These are phyloP conservation scores for Nasturtium officinale DNA, from an alignment of 345 rosid species.

Conservation along the genomic window DNA sequence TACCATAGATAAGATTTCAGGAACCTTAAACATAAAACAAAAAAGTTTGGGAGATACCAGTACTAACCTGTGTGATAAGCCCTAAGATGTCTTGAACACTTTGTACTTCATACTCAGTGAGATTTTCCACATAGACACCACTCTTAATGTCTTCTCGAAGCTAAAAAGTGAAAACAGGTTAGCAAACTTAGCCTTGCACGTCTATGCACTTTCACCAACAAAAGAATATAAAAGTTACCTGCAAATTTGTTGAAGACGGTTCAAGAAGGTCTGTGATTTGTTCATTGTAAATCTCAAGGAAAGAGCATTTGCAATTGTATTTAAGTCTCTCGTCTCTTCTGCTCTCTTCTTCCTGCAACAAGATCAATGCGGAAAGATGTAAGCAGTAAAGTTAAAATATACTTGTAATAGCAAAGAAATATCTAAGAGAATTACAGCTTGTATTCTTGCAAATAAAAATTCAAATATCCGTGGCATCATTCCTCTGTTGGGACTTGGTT, in stretches of 20 bases:
- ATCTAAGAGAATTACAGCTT: slow-evolving; percentile 62
- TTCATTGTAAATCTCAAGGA: slow-evolving; percentile 94
- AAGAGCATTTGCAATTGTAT: slow-evolving; percentile 95
- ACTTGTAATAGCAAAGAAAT: background rate
- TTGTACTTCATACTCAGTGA: slow-evolving; percentile 82
- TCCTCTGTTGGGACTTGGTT: slow-evolving; percentile 83
- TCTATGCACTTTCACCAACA: slow-evolving; percentile 15
- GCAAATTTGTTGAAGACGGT: slow-evolving; percentile 85
- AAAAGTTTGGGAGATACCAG: background rate
- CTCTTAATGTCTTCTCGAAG: slow-evolving; percentile 84
- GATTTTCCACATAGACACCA: slow-evolving; percentile 93
- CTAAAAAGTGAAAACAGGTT: slow-evolving; percentile 47
- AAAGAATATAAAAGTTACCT: slow-evolving; percentile 48
- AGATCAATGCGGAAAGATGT: slow-evolving; percentile 5
- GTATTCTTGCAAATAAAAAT: slow-evolving; percentile 93
- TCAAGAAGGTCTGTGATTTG: slow-evolving; percentile 97
- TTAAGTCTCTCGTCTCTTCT: slow-evolving; percentile 82
- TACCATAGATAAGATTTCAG: slow-evolving; percentile 30
- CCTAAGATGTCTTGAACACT: slow-evolving; percentile 78
- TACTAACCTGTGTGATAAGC: slow-evolving; percentile 76
- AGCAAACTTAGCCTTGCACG: slow-evolving; percentile 1
- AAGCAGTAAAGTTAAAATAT: slow-evolving; percentile 27
- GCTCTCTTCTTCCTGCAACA: slow-evolving; percentile 89
- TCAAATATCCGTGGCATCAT: slow-evolving; percentile 97
- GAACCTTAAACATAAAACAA: slow-evolving; percentile 17